These are phyloP conservation scores for Beta corolliflora DNA, from an alignment of 179 eudicot species.

Conservation along the genomic window DNA sequence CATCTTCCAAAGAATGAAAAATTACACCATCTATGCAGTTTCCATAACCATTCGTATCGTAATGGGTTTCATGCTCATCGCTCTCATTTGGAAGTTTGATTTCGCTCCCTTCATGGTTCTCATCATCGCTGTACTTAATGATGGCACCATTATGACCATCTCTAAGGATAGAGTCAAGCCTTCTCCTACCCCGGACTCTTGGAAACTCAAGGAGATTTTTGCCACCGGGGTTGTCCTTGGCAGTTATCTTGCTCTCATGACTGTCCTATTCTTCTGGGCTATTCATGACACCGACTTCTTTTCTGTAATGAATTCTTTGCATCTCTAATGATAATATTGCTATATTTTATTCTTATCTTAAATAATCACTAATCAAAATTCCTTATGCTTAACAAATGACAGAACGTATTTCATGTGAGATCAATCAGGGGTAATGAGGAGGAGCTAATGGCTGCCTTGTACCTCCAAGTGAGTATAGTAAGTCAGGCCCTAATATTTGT, in stretches of 20 bases:
- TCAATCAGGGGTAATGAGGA: conserved; percentile 37
- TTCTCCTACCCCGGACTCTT: conserved; percentile 87
- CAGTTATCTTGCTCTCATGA: conserved; percentile 78
- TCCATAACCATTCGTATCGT: conserved; percentile 91
- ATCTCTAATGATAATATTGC: not conserved
- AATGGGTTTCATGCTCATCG: conserved; percentile 81
- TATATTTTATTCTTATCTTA: not conserved
- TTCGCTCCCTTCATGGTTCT: conserved; percentile 96
- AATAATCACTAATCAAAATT: not conserved
- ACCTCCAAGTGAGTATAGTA: conserved; percentile 90
- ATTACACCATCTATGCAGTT: conserved; percentile 92
- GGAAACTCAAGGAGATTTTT: conserved; percentile 88
- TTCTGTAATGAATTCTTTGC: conserved; percentile 44
- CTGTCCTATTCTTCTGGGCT: conserved; percentile 86
- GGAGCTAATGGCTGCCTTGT: conserved; percentile 73
- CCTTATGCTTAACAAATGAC: conserved; percentile 20
- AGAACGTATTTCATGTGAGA: conserved; percentile 66
- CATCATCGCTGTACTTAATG: conserved; percentile 87
- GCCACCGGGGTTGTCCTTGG: conserved; percentile 93
- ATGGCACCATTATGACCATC: conserved; percentile 95
- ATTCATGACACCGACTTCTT: conserved; percentile 68
- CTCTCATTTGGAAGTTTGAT: conserved; percentile 85
- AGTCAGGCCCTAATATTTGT: conserved; percentile 94
- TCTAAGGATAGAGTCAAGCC: conserved; percentile 94
- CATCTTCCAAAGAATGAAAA: conserved; percentile 95